phyloP scores from a whole-genome alignment of 352 stramenopile genomes.

The Phytophthora tentaculata region DNA sequence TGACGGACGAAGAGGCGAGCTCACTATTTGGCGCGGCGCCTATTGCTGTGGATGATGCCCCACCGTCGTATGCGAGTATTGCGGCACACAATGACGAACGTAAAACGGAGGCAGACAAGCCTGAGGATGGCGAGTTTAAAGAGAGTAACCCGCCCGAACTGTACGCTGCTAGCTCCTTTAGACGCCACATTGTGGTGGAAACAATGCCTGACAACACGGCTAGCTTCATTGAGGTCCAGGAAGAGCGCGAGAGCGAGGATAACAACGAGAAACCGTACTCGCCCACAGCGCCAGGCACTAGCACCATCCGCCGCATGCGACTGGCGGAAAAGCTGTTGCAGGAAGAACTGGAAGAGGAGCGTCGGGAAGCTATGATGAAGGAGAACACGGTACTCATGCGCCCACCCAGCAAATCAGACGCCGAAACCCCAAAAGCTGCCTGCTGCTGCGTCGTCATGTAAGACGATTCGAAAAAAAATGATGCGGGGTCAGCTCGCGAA shows the following conservation, averaged over 20 bases:
- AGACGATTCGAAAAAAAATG: slow-evolving; percentile 16
- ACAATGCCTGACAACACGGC: slow-evolving; percentile 57
- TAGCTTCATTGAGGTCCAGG: slow-evolving; percentile 71
- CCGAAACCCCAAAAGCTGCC: slow-evolving; percentile 30
- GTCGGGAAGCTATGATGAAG: slow-evolving; percentile 57
- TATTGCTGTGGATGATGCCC: slow-evolving; percentile 18
- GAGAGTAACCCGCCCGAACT: slow-evolving; percentile 37
- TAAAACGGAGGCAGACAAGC: slow-evolving; percentile 24
- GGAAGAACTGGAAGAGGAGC: slow-evolving; percentile 68
- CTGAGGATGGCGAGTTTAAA: slow-evolving; percentile 28
- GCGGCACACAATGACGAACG: slow-evolving; percentile 17
- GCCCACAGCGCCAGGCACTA: slow-evolving; percentile 59
- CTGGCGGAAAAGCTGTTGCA: slow-evolving; percentile 64
- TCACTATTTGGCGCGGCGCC: slow-evolving; percentile 34
- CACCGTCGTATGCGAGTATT: slow-evolving; percentile 29
- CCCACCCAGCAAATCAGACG: slow-evolving; percentile 39
- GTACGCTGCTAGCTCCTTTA: slow-evolving; percentile 53
- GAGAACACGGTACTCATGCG: slow-evolving; percentile 51
- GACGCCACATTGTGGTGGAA: slow-evolving; percentile 70
- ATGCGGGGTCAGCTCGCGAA: slow-evolving; percentile 16
- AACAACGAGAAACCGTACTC: slow-evolving; percentile 64
- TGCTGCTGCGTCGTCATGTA: slow-evolving; percentile 77
- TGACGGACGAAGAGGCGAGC: slow-evolving; percentile 38
- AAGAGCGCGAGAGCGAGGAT: slow-evolving; percentile 44
- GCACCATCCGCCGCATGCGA: slow-evolving; percentile 74